Evolutionary conservation across 2,329 filamentous ascomycete species (phyloP), one percentile per base, ranked within the genome.

Genomic region (Penicillium sp.): DNA sequence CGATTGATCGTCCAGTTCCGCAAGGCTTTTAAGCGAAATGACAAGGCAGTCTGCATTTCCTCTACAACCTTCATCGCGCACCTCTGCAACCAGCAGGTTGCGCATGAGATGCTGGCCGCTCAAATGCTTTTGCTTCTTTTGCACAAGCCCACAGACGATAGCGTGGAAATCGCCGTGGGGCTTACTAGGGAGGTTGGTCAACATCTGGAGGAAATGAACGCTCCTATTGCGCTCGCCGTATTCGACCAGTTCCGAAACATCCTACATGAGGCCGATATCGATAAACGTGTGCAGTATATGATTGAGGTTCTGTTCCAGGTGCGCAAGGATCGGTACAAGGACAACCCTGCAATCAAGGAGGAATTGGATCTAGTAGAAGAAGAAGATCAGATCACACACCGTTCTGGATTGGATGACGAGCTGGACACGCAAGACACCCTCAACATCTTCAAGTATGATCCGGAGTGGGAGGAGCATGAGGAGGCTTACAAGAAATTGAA

Each of bases 241-340:
- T 99, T 95, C 65, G 93, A 99, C 64, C 91, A 95, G 69, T 95
- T 99, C 76, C 79, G 93, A 61, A 92, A 87, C 61, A 96, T 97
- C 56, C 76, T 99, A 8, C 92, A 99, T 74, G 93, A 99, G 70
- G 90, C 90, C 37, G 91, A 93, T 65, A 95, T 99, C 68, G 92
- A 97, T 67, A 96, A 95, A 77, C 82, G 93, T 57, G 91, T 92
- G n/a, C 93, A 99, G 73, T 99, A 97, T 72, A 95, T 95, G 88
- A 92, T 99, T 49, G 93, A 99, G 70, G 93, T 97, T 5, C 75
- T 99, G 36, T 99, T 99, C 69, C 91, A 99, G 73, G 87, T 96
- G 48, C 83, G 93, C 56, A 95, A 96, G 72, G 92, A 97, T 72
- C 87, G 87, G 63, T 99, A 95, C 77, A 95, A 95, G 75, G 90